phyloP scores from a whole-genome alignment of 176 grass and related monocot genomes.

The Miscanthus lutarioriparius region DNA sequence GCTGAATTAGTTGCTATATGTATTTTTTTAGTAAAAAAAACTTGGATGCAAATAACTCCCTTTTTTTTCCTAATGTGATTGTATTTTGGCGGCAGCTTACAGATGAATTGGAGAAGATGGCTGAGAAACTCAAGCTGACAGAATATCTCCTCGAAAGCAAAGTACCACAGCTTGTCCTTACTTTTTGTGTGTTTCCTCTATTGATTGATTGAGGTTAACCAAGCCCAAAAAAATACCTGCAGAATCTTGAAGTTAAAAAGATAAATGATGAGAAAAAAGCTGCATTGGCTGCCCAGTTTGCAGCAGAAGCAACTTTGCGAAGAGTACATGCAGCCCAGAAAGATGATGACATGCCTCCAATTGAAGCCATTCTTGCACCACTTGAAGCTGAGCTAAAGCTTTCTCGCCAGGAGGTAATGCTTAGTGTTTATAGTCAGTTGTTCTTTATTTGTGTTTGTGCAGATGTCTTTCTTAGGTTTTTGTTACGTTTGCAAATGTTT shows the following conservation, averaged over 20 bases:
- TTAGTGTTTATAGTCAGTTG: background rate
- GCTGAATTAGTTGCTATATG: conserved; percentile 10
- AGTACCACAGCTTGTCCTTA: conserved; percentile 43
- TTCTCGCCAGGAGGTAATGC: conserved; percentile 82
- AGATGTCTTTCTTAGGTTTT: conserved; percentile 5
- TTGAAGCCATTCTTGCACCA: conserved; percentile 99
- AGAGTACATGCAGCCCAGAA: conserved; percentile 97
- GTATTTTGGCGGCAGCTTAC: conserved; percentile 69
- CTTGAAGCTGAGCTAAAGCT: conserved; percentile 97
- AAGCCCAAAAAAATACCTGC: conserved; percentile 9
- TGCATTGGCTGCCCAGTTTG: conserved; percentile 89
- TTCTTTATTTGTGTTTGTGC: background rate
- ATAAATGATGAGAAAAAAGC: conserved; percentile 97
- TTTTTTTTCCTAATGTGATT: conserved; percentile 30
- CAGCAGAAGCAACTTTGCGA: conserved; percentile 90
- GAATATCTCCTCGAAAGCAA: conserved; percentile 85
- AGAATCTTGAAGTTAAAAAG: conserved; percentile 97
- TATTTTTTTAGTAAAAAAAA: conserved; percentile 1
- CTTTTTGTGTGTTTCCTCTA: conserved; percentile 17
- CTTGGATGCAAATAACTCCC: background rate
- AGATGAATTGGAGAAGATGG: conserved; percentile 81
- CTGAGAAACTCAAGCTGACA: conserved; percentile 84
- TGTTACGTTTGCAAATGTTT: background rate
- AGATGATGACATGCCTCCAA: conserved; percentile 99
- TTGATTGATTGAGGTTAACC: conserved; percentile 28